Percentiles rank a stretch among this genome's conserved stretches.
phyloP scores from a whole-genome alignment of 1,284 basidiomycete species.

The Malassezia yamatoensis region DNA sequence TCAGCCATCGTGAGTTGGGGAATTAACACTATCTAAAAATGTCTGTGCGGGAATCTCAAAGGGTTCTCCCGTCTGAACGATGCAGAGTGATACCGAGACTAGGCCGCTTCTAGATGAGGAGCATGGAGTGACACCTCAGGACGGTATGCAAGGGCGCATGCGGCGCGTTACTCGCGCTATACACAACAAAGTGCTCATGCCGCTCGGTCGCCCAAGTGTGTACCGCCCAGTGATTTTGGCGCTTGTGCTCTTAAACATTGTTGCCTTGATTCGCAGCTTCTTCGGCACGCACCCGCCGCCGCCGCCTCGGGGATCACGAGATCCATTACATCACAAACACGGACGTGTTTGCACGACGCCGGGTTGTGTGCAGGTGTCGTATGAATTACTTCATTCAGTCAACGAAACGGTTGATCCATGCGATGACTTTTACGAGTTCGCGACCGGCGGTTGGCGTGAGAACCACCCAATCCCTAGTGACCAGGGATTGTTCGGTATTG shows the following conservation, averaged over 20 bases:
- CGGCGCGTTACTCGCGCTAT: neutral
- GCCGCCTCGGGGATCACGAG: neutral
- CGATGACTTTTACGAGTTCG: slow-evolving; percentile 86
- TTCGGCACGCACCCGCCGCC: neutral
- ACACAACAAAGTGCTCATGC: slow-evolving; percentile 1
- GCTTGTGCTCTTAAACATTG: neutral
- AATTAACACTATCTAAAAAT: neutral
- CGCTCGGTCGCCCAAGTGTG: neutral
- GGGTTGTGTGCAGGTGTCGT: slow-evolving; percentile 72
- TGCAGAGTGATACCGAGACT: neutral
- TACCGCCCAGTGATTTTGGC: neutral
- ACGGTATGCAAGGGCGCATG: neutral
- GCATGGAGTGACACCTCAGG: neutral
- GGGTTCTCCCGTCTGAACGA: too few species aligned
- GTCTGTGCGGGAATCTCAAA: too few species aligned
- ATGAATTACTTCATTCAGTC: slow-evolving; percentile 67
- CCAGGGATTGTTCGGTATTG: slow-evolving; percentile 51
- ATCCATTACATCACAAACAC: neutral
- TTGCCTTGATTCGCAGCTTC: neutral
- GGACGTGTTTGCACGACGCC: slow-evolving; percentile 59
- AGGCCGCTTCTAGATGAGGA: neutral
- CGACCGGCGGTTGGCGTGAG: slow-evolving; percentile 49
- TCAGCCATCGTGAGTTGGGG: neutral
- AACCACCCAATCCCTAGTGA: slow-evolving; percentile 47
- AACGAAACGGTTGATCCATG: slow-evolving; percentile 81